A percentile compares a stretch with the other conserved stretches of the same genome.
phyloP scores from a whole-genome alignment of 2,329 filamentous ascomycete species.

The Microcera coccophila region DNA sequence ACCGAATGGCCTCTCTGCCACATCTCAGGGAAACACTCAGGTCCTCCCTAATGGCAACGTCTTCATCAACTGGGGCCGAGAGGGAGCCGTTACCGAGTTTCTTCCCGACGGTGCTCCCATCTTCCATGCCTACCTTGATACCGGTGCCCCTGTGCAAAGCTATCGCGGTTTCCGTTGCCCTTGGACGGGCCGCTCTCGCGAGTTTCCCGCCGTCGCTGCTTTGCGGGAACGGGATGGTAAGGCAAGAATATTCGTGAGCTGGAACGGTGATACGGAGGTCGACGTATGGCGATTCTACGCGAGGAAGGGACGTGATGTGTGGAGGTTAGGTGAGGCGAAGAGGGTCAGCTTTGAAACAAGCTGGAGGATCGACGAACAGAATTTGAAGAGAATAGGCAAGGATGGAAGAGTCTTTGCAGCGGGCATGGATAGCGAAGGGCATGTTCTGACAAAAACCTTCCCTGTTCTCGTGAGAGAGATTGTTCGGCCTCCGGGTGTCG shows the following conservation, averaged over 20 bases:
- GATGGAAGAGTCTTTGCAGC: slow-evolving; percentile 8
- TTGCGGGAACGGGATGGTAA: slow-evolving; percentile 1
- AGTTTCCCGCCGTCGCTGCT: slow-evolving; percentile 23
- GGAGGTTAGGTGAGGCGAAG: slow-evolving; percentile 7
- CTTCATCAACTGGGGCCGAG: slow-evolving; percentile 56
- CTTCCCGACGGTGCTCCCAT: slow-evolving; percentile 43
- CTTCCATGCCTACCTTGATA: slow-evolving; percentile 49
- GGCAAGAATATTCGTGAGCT: slow-evolving; percentile 9
- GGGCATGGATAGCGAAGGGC: slow-evolving; percentile 7
- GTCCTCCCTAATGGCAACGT: slow-evolving; percentile 50
- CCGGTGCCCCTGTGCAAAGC: slow-evolving; percentile 41
- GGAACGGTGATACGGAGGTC: slow-evolving; percentile 16
- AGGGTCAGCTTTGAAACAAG: slow-evolving; percentile 10
- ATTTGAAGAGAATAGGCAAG: slow-evolving; percentile 1
- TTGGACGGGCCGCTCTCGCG: slow-evolving; percentile 47
- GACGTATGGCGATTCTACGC: slow-evolving; percentile 13
- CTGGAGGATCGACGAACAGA: neutral
- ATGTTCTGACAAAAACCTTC: slow-evolving; percentile 3
- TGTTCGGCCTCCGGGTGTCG: neutral
- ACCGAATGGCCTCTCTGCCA: slow-evolving; percentile 46
- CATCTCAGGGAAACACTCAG: slow-evolving; percentile 49
- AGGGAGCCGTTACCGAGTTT: slow-evolving; percentile 46
- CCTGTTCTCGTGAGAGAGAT: slow-evolving; percentile 4
- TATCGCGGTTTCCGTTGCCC: slow-evolving; percentile 53
- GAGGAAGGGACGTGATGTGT: slow-evolving; percentile 2